Conservation (phyloP, 75 land plant genomes). For the Picea sitchensis region DNA sequence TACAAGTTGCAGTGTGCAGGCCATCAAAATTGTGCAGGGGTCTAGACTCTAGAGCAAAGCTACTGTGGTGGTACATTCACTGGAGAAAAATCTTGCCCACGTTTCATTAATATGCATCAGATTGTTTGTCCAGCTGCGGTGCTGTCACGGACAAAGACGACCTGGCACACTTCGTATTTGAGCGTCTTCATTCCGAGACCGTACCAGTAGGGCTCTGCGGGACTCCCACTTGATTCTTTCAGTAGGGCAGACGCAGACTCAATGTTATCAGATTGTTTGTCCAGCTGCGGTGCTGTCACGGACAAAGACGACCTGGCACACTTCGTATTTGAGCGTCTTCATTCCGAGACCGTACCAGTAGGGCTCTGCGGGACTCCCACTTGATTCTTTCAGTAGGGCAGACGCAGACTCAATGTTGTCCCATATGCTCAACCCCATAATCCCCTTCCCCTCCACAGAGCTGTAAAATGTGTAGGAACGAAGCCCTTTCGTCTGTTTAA, state of each 20-base stretch:
- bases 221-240: not conserved
- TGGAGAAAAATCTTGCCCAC: too few relatives aligned
- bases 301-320: not conserved
- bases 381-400: too few relatives aligned
- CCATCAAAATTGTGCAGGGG: too few relatives aligned
- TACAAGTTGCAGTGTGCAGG: too few relatives aligned
- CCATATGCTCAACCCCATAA: not conserved
- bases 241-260: not conserved
- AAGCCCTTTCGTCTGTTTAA: not conserved
- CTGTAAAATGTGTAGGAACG: not conserved
- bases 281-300: too few relatives aligned
- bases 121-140: too few relatives aligned
- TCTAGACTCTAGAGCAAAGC: too few relatives aligned
- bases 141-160: not conserved
- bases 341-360: not conserved
- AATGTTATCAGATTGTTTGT: not conserved
- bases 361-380: not conserved
- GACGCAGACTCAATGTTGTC: not conserved
- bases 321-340: not conserved
- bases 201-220: not conserved
- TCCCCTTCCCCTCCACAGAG: not conserved
- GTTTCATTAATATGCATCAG: too few relatives aligned
- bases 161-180: slow-evolving; percentile 1
- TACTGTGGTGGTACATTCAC: too few relatives aligned
- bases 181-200: not conserved